Evolutionary conservation across 306 rosid genomes (phyloP).

Genomic region (Hylodesmum podocarpum): DNA sequence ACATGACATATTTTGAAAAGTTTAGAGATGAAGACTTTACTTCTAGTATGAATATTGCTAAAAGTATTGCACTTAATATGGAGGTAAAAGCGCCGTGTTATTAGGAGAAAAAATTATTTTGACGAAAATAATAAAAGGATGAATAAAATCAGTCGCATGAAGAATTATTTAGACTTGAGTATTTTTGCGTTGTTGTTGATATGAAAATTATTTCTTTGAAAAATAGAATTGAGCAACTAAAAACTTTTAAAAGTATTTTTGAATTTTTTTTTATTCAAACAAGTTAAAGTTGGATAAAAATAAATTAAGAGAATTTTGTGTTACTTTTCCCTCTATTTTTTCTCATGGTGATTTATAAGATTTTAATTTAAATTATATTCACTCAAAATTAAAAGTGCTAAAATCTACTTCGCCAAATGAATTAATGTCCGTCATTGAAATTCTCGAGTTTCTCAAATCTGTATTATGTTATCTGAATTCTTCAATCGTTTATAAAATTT

Average conservation of each 20-base stretch:
- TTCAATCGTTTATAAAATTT: background rate
- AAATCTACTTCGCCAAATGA: background rate
- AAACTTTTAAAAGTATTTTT: background rate
- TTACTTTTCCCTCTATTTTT: background rate
- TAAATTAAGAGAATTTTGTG: background rate
- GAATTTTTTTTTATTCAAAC: background rate
- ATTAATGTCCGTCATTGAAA: too few relatives aligned
- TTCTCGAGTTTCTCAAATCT: too few relatives aligned
- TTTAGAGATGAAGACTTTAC: background rate
- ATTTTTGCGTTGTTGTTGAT: background rate
- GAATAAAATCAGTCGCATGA: too few relatives aligned
- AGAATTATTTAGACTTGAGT: background rate
- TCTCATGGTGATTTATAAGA: background rate
- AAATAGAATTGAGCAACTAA: background rate
- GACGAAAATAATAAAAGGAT: too few relatives aligned
- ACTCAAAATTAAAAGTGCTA: too few relatives aligned
- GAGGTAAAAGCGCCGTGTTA: background rate
- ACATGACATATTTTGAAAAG: background rate
- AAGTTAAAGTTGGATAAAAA: background rate
- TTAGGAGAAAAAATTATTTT: background rate
- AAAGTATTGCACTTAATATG: background rate
- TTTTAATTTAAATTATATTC: too few relatives aligned
- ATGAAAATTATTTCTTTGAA: background rate
- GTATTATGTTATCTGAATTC: background rate
- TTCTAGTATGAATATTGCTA: background rate